These are phyloP conservation scores for Biscogniauxia marginata DNA, from an alignment of 2,329 filamentous ascomycete species.

Conservation along the genomic window DNA sequence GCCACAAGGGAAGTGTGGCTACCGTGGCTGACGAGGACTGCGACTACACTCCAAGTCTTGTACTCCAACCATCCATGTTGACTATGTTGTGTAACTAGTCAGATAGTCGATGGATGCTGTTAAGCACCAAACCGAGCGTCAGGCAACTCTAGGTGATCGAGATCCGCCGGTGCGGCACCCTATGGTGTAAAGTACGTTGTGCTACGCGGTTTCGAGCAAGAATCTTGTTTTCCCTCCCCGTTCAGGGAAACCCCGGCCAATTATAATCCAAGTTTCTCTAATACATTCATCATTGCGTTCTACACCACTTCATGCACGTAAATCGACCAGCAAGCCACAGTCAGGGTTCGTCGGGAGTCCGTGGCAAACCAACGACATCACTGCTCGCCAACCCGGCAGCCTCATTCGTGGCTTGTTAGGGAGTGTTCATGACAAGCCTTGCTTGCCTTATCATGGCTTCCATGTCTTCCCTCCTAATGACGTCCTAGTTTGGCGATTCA, in stretches of 20 bases:
- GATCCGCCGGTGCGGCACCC: constrained; percentile 11
- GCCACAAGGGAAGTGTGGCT: constrained; percentile 1
- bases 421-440: constrained; percentile 6
- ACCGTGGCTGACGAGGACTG: constrained; percentile 6
- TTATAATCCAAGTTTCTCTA: constrained; percentile 1
- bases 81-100: constrained; percentile 3
- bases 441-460: constrained; percentile 14
- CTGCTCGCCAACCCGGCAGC: constrained; percentile 13
- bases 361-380: constrained; percentile 10
- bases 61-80: constrained; percentile 1
- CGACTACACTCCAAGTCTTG: constrained; percentile 4
- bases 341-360: background rate
- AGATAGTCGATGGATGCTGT: background rate
- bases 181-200: constrained; percentile 6
- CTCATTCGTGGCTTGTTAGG: constrained; percentile 25
- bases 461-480: constrained; percentile 26
- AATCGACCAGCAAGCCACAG: constrained; percentile 16
- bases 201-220: background rate
- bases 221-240: constrained; percentile 21
- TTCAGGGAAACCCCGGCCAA: constrained; percentile 9
- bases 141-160: constrained; percentile 13
- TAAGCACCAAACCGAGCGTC: background rate
- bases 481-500: constrained; percentile 21
- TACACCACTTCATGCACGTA: background rate
- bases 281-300: background rate